phyloP scores from a whole-genome alignment of 208 protist species.

The Phytomonas sp. region DNA sequence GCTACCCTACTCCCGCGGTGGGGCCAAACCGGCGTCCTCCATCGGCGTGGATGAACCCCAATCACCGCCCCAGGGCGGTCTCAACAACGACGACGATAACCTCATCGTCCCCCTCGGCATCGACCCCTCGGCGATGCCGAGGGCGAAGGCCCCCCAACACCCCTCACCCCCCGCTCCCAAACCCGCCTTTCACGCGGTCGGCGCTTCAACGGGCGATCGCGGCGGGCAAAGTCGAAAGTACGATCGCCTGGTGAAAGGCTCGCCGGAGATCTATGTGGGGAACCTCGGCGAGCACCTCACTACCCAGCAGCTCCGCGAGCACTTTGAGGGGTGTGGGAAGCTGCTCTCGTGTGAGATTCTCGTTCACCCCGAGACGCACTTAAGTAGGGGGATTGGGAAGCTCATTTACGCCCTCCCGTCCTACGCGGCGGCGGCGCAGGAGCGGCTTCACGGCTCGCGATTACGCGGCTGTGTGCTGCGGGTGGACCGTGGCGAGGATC shows the following conservation, averaged over 20 bases:
- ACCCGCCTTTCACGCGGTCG: slow-evolving; percentile 4
- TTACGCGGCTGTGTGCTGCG: slow-evolving; percentile 67
- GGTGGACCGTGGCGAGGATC: slow-evolving; percentile 77
- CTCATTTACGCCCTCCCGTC: slow-evolving; percentile 70
- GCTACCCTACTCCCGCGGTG: slow-evolving; percentile 66
- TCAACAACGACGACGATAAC: slow-evolving; percentile 14
- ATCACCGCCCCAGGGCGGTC: not conserved
- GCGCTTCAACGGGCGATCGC: slow-evolving; percentile 26
- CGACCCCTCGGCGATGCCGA: not conserved
- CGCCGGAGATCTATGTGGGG: slow-evolving; percentile 72
- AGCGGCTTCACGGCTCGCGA: slow-evolving; percentile 74
- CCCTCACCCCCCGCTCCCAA: not conserved
- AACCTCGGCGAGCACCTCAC: slow-evolving; percentile 75
- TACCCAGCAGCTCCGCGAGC: slow-evolving; percentile 61
- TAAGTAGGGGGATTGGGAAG: slow-evolving; percentile 66
- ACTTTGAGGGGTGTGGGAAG: slow-evolving; percentile 65
- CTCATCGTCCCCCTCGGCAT: slow-evolving; percentile 22
- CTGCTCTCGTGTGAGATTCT: slow-evolving; percentile 64
- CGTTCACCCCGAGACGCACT: slow-evolving; percentile 65
- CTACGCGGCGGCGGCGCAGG: slow-evolving; percentile 77
- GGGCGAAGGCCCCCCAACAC: not conserved
- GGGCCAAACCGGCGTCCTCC: not conserved
- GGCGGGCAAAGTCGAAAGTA: slow-evolving; percentile 76
- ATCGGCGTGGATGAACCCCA: not conserved
- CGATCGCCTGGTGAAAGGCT: slow-evolving; percentile 69